phyloP scores from a whole-genome alignment of 345 rosid genomes.

The Lepidium africanum region DNA sequence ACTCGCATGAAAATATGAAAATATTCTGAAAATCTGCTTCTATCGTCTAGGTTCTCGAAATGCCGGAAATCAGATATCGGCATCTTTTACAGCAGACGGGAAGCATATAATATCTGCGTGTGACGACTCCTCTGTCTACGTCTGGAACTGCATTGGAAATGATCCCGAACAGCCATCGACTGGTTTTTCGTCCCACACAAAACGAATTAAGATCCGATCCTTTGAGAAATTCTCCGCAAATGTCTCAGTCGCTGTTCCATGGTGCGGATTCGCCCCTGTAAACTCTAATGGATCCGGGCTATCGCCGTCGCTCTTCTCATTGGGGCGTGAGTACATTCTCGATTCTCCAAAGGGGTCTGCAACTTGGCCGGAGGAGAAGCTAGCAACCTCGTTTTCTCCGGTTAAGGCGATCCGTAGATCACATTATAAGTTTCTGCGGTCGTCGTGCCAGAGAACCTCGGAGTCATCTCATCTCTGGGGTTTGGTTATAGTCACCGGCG shows the following conservation, averaged over 20 bases:
- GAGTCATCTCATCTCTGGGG: constrained; percentile 75
- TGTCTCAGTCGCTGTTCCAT: constrained; percentile 74
- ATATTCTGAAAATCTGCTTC: not conserved
- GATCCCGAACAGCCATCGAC: not conserved
- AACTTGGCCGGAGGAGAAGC: constrained; percentile 97
- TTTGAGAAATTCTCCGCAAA: constrained; percentile 67
- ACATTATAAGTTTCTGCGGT: constrained; percentile 51
- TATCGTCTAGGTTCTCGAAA: constrained; percentile 36
- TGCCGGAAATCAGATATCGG: constrained; percentile 54
- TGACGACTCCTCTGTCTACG: constrained; percentile 66
- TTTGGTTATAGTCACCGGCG: constrained; percentile 84
- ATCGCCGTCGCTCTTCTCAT: constrained; percentile 36
- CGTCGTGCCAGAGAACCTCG: constrained; percentile 61
- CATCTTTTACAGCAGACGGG: constrained; percentile 68
- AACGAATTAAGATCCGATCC: constrained; percentile 44
- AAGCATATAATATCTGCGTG: constrained; percentile 78
- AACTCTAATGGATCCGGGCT: constrained; percentile 5
- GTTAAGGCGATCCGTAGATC: constrained; percentile 51
- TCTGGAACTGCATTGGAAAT: constrained; percentile 49
- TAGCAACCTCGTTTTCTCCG: constrained; percentile 36
- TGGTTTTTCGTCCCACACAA: constrained; percentile 26
- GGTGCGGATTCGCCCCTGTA: constrained; percentile 52
- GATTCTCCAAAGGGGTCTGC: constrained; percentile 79
- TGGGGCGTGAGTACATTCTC: constrained; percentile 52
- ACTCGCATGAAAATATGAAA: not conserved